Evolutionary conservation across 1,284 basidiomycete genomes (phyloP), one percentile per base, ranked within the genome.

Genomic region (Filobasidium uniguttulatum): DNA sequence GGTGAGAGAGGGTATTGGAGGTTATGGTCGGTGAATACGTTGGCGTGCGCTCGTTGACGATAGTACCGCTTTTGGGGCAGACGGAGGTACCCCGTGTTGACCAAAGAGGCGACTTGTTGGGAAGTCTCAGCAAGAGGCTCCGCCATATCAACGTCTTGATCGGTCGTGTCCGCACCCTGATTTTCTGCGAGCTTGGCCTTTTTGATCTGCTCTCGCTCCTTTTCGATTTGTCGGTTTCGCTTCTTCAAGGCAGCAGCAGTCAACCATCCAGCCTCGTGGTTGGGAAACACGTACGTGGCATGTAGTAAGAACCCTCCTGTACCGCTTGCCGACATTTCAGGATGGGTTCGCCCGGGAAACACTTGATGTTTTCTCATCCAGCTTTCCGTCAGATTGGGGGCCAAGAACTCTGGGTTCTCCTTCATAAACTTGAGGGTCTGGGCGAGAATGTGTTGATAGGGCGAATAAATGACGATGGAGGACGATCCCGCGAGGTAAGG

Each of bases 1-100:
- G 93, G 91, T 9, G 79, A 78, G n/a, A 77, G 56, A 1, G 94
- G 94, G 66, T 97, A 98, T 56, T 82, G 81, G 45, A 99, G 77
- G 22, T 80, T 76, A 70, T 98, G 94, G 69, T 98, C 94, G 12
- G 86, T 87, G 70, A 99, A 97, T 1, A 93, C 93, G 67, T 99
- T 99, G 6, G 93, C 91, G 66, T 99, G 93, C 3, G 93, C 94
- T 50, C 94, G 77, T 66, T 99, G 94, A 20, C 94, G 77, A 69
- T 98, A 99, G 70, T 86, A 87, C 62, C 85, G 80, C 82, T 97
- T 97, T 84, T 94, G 41, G 2, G 35, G 41, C 8, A 48, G 20
- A 3, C 40, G 40, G 14, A 43, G 25, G 15, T 28, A 43, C 4
- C 40, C 40, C 12, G 40, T 43, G 12, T n/a, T 38, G 19, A 38